Conservation (phyloP, 1,284 basidiomycete species). For the Irpex sp. region DNA sequence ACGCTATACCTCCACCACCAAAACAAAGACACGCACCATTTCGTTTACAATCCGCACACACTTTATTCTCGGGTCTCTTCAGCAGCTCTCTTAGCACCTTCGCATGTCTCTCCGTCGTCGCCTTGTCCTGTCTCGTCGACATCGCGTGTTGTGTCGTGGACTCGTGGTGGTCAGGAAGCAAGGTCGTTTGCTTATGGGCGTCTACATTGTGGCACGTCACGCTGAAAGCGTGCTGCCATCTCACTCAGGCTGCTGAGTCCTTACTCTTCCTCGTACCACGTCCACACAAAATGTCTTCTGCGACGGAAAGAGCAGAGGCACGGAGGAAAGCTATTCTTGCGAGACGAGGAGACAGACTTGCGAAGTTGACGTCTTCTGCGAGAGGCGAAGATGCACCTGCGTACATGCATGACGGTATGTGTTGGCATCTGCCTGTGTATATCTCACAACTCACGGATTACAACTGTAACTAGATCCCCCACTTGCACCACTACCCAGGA, state of each 20-base stretch:
- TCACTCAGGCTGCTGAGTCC: not conserved
- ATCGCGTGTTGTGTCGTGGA: constrained; percentile 33
- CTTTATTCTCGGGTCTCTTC: constrained; percentile 88
- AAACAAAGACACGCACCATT: constrained; percentile 58
- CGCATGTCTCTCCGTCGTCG: constrained; percentile 76
- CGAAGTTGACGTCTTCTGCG: constrained; percentile 70
- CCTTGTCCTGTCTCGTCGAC: constrained; percentile 73
- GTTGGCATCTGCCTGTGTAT: not conserved
- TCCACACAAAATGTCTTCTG: constrained; percentile 33
- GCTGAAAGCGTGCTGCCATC: not conserved
- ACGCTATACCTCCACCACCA: too few relatives aligned
- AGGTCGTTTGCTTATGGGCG: not conserved
- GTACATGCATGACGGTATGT: constrained; percentile 54
- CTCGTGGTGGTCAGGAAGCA: constrained; percentile 6
- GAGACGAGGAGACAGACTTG: constrained; percentile 65
- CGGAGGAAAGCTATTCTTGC: constrained; percentile 69
- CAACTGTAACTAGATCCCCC: constrained; percentile 36
- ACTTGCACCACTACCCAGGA: constrained; percentile 31
- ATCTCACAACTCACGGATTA: not conserved
- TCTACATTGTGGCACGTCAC: constrained; percentile 8
- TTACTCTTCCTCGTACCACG: constrained; percentile 3
- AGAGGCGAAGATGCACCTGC: constrained; percentile 65
- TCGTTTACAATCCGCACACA: constrained; percentile 91
- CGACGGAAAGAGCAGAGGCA: constrained; percentile 68
- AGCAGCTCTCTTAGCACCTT: constrained; percentile 80